phyloP scores from a whole-genome alignment of 345 rosid genomes.

The Ailanthus altissimus region DNA sequence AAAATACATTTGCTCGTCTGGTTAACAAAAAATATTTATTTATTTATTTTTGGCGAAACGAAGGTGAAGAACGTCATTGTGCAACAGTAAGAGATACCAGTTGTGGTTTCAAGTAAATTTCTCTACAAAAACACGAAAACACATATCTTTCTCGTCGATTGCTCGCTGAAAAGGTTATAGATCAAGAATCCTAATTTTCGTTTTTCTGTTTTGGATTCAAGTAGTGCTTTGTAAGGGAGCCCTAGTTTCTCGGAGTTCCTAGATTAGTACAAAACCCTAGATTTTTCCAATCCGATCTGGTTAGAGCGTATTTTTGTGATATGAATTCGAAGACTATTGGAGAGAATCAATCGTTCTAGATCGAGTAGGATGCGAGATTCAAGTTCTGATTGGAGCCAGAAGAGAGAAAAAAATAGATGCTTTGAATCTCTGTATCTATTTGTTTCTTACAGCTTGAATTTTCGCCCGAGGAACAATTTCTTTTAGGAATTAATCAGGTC shows the following conservation, averaged over 20 bases:
- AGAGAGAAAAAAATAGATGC: neutral
- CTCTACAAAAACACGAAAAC: constrained; percentile 20
- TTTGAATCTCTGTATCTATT: constrained; percentile 12
- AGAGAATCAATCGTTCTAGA: constrained; percentile 20
- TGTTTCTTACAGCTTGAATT: constrained; percentile 11
- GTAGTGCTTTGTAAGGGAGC: neutral
- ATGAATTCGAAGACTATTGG: constrained; percentile 10
- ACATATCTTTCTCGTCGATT: constrained; percentile 28
- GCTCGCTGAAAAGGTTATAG: constrained; percentile 24
- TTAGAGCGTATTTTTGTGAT: neutral
- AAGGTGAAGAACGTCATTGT: constrained; percentile 21
- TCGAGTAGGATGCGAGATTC: constrained; percentile 16
- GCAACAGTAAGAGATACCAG: constrained; percentile 5
- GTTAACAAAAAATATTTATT: neutral
- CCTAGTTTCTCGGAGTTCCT: constrained; percentile 32
- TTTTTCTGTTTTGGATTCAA: constrained; percentile 6
- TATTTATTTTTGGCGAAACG: neutral
- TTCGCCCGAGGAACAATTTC: constrained; percentile 11
- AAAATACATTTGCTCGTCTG: neutral
- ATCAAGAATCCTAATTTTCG: constrained; percentile 31
- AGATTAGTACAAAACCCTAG: constrained; percentile 34
- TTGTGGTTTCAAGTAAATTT: constrained; percentile 5
- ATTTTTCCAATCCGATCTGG: neutral
- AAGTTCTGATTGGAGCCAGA: neutral
- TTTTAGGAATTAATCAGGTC: neutral